Percentiles rank a stretch among this genome's conserved stretches.
phyloP scores from a whole-genome alignment of 176 grass and related monocot genomes.

The Luzula sylvatica region DNA sequence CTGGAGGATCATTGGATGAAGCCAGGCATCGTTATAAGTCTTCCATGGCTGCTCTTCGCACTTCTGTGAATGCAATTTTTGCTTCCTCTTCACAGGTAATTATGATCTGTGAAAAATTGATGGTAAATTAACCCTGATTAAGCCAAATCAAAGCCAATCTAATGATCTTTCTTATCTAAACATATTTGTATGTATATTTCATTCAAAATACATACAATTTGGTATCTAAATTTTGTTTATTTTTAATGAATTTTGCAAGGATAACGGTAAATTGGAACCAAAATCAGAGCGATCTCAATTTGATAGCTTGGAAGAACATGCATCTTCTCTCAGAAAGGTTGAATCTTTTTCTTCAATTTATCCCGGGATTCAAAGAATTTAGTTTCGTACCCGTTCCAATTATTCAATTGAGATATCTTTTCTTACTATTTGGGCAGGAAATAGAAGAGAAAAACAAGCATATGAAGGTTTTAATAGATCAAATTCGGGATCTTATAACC shows the following conservation, averaged over 20 bases:
- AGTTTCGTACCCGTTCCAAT: no score
- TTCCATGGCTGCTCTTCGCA: constrained; percentile 46
- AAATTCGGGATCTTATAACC: constrained; percentile 61
- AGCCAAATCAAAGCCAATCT: background rate
- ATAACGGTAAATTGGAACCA: constrained; percentile 26
- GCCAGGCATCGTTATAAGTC: constrained; percentile 83
- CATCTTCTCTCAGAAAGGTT: constrained; percentile 85
- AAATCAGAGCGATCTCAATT: constrained; percentile 48
- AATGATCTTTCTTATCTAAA: background rate
- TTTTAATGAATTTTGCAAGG: constrained; percentile 28
- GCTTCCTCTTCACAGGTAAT: constrained; percentile 39
- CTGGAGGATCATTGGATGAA: constrained; percentile 76
- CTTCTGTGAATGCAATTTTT: constrained; percentile 32
- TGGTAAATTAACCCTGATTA: background rate
- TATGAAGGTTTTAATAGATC: constrained; percentile 68
- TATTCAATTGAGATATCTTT: background rate
- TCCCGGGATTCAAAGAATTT: background rate
- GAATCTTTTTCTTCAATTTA: background rate
- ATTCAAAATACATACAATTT: background rate
- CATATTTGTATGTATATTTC: background rate
- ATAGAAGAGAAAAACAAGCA: constrained; percentile 78
- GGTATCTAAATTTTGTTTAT: background rate
- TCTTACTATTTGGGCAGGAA: constrained; percentile 57
- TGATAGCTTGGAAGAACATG: constrained; percentile 74
- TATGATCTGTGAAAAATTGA: background rate